A percentile compares a stretch with the other conserved stretches of the same genome.
Conservation (phyloP, 371 early-diverging fungal genomes). For the Chytridium lagenaria region DNA sequence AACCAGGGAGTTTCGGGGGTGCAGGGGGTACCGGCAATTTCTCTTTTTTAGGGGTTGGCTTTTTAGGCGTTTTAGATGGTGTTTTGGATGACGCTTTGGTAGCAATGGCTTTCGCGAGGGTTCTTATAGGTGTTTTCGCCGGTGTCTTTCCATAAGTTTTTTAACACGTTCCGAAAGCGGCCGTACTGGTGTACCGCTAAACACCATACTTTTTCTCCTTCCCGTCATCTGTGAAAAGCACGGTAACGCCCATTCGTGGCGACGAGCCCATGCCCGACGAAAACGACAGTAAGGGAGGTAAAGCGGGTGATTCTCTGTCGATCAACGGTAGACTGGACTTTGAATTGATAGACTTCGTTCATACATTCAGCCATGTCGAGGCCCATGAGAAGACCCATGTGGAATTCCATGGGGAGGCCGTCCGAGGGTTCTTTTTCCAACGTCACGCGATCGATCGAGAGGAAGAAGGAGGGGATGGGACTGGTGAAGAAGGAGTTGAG, state of each 20-base stretch:
- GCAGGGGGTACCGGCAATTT: no score
- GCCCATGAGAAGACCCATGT: not conserved
- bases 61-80: not conserved
- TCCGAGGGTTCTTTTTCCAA: not conserved
- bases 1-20: slow-evolving; percentile 14
- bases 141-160: not conserved
- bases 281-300: not conserved
- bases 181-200: not conserved
- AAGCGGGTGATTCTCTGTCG: not conserved
- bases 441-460: not conserved
- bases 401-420: slow-evolving; percentile 9
- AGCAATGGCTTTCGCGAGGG: no score
- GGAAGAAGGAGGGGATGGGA: not conserved
- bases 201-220: not conserved
- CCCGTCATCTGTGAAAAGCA: not conserved
- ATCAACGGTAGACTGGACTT: not conserved
- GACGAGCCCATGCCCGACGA: not conserved
- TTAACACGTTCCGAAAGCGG: not conserved
- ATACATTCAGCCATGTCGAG: not conserved
- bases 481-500: not conserved
- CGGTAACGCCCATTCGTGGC: not conserved
- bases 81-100: not conserved
- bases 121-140: not conserved
- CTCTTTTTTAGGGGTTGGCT: no score
- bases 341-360: not conserved